Base-by-base conservation (phyloP, 2,329 filamentous ascomycete genomes). In the Septoria petroselini region DNA sequence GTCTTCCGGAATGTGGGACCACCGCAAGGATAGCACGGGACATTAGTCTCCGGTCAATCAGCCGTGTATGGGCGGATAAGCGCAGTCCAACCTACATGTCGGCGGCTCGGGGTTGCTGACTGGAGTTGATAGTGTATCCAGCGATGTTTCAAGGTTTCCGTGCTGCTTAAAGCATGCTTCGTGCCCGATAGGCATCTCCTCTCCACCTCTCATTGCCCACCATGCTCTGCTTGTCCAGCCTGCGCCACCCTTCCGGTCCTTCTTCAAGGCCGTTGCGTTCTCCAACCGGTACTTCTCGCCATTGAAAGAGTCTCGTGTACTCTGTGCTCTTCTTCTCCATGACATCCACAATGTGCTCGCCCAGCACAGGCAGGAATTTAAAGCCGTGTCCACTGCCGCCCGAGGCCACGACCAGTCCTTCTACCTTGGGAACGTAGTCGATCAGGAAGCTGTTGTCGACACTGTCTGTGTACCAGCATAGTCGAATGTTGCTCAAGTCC, bases 381-480 rank as follows among this genome's bases (percentile, higher is more conserved):
- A 66, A 68, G 0, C 60, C 65, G 52, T 68, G 65, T 9, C 64
- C 65, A 35, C 57, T 61, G 1, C 62, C 64, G 3, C 60, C 65
- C 9, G 57, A 64, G 2, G 63, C 64, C 3, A 68, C 63, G 14
- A 68, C 54, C 11, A 68, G 40, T 1, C 45, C 48, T 31, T 42
- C 27, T 2, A 43, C 43, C 2, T 48, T 41, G 2, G 59, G 63
- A 2, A 64, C 61, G 29, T 54, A 51, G 21, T 64, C 60, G 17
- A 66, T 59, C 17, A 65, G 25, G 18, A 62, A 62, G 27, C 49
- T 45, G 33, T 66, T 65, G 40, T 66, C 62, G 3, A 64, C 49
- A 15, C 53, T 76, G 53, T 81, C 78, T 0, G 71, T 78, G 53
- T 80, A 80, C 73, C 71, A 78, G 62, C 72, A 81, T 11, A 74